phyloP scores from a whole-genome alignment of 2,329 filamentous ascomycete genomes.

The Waltergamsia citrina region DNA sequence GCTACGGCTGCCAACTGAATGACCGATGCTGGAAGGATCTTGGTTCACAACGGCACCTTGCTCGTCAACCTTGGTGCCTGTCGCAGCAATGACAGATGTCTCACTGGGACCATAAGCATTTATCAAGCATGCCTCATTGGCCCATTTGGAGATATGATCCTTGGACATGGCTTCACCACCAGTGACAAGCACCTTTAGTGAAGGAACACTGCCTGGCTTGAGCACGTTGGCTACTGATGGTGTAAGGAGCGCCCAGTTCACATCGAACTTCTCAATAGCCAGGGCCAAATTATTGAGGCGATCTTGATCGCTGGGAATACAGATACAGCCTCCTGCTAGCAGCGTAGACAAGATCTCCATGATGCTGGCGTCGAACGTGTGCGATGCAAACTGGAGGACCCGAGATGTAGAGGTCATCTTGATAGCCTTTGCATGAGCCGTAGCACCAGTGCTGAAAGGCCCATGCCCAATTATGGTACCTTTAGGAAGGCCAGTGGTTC shows the following conservation, averaged over 20 bases:
- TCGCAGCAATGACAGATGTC: conserved; percentile 15
- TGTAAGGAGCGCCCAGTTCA: conserved; percentile 8
- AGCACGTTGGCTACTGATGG: conserved; percentile 7
- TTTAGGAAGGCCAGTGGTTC: conserved; percentile 11
- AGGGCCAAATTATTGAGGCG: conserved; percentile 5
- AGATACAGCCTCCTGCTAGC: conserved; percentile 7
- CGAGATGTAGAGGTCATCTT: conserved; percentile 3
- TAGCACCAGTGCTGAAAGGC: conserved; percentile 10
- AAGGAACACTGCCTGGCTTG: conserved; percentile 4
- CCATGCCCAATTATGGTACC: conserved; percentile 11
- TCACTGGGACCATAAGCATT: conserved; percentile 32
- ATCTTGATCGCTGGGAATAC: conserved; percentile 9
- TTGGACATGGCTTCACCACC: conserved; percentile 20
- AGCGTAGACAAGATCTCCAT: conserved; percentile 6
- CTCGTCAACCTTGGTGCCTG: conserved; percentile 20
- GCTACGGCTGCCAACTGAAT: conserved; percentile 2
- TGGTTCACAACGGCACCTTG: neutral
- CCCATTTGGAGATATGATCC: conserved; percentile 10
- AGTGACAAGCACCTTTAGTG: conserved; percentile 8
- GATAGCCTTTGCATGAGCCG: conserved; percentile 3
- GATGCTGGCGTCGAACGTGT: conserved; percentile 9
- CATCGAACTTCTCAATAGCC: conserved; percentile 7
- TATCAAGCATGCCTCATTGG: conserved; percentile 18
- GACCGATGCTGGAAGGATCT: conserved; percentile 7
- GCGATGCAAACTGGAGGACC: conserved; percentile 7